Evolutionary conservation across 1,139 yeast genomes (phyloP).

Genomic region (Suhomyces bolitotheri): DNA sequence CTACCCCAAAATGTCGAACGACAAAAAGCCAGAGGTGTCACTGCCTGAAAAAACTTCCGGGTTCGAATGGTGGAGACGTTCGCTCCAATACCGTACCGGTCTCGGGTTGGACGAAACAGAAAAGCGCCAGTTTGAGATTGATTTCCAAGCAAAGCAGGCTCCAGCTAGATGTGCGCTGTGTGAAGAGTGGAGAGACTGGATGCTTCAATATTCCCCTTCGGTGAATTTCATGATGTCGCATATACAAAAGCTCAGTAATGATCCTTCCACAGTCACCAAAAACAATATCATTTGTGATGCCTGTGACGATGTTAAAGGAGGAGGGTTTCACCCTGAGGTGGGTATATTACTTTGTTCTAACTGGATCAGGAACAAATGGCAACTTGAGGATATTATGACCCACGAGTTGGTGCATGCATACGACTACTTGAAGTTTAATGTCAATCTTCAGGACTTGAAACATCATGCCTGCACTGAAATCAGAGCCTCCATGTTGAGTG

Average conservation of each 20-base stretch:
- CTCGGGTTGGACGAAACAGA: conserved; percentile 60
- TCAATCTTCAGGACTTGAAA: conserved; percentile 76
- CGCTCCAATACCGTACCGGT: conserved; percentile 72
- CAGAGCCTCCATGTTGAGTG: conserved; percentile 88
- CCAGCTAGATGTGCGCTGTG: conserved; percentile 62
- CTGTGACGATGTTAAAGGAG: conserved; percentile 86
- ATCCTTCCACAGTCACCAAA: conserved; percentile 15
- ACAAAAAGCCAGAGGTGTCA: conserved; percentile 5
- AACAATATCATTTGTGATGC: conserved; percentile 71
- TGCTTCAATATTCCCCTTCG: conserved; percentile 76
- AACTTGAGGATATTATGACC: conserved; percentile 84
- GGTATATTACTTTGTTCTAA: conserved; percentile 90
- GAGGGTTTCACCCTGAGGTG: conserved; percentile 88
- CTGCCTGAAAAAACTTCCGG: conserved; percentile 34
- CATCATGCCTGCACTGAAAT: conserved; percentile 98
- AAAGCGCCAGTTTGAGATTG: conserved; percentile 57
- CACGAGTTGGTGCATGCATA: conserved; percentile 95
- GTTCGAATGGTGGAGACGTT: conserved; percentile 82
- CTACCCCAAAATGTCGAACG: too few species aligned
- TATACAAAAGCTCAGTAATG: conserved; percentile 54
- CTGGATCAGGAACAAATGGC: conserved; percentile 73
- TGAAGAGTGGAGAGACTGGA: conserved; percentile 75
- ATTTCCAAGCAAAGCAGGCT: conserved; percentile 47
- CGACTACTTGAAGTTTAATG: conserved; percentile 84
- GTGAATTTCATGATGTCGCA: conserved; percentile 88